Conservation (phyloP, 2,329 filamentous ascomycete species). For the Lasiodiplodia hormozganensis region DNA sequence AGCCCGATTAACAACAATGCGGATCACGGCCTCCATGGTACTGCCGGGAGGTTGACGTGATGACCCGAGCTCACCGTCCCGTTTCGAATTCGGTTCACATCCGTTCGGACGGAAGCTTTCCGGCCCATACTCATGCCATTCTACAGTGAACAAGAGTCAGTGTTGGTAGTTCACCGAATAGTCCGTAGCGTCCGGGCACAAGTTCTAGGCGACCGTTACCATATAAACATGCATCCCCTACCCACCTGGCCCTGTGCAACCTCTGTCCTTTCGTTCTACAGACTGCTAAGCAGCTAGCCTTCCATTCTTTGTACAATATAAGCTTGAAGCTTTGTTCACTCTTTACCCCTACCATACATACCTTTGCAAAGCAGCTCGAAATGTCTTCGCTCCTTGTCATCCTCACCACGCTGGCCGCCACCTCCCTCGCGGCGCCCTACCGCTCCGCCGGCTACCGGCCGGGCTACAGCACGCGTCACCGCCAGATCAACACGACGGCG, state of each 20-base stretch:
- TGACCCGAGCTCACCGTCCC: constrained; percentile 3
- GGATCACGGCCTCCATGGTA: not conserved
- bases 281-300: constrained; percentile 9
- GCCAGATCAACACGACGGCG: constrained; percentile 27
- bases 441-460: not conserved
- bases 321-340: constrained; percentile 23
- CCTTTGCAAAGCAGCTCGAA: not conserved
- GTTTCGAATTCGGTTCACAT: not conserved
- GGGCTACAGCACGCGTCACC: not conserved
- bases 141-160: constrained; percentile 12
- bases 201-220: not conserved
- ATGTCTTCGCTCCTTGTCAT: constrained; percentile 20
- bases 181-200: not conserved
- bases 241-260: not conserved
- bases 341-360: not conserved
- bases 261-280: constrained; percentile 1
- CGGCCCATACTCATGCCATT: constrained; percentile 6
- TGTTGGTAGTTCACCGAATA: not conserved
- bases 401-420: constrained; percentile 21
- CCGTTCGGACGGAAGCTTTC: constrained; percentile 9
- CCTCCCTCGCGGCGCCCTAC: constrained; percentile 12
- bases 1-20: not conserved
- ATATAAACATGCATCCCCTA: constrained; percentile 6
- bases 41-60: not conserved
- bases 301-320: constrained; percentile 8